Evolutionary conservation across 441 rosid genomes (phyloP), one percentile per base, ranked within the genome.

Genomic region (Jatropha multifida): DNA sequence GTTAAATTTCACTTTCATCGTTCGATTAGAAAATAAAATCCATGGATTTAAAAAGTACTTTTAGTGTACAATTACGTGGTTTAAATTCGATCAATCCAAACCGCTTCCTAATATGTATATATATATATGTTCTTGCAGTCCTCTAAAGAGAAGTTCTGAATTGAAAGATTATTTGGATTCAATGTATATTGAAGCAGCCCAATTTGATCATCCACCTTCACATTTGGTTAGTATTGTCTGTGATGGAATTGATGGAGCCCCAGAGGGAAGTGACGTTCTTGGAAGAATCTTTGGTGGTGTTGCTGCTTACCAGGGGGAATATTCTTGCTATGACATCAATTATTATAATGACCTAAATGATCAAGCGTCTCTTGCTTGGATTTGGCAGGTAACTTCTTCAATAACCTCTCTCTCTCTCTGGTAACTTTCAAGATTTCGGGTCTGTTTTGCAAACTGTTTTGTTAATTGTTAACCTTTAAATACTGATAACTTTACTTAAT

Each of bases 241-340:
- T 71, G 56, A 77, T 0, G 92, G 84, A 42, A 84, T 91, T 27
- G 86, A 92, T 76, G 82, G 79, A 8, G 64, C 17, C 71, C 83
- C 49, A 3, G 0, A 76, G 18, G 65, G 65, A 61, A 61, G 41
- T 10, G 87, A 84, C 68, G 42, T 78, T 73, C 87, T 91, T 0
- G 73, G 75, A 38, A 86, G 74, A 46, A 82, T 92, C 68, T 84
- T 83, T 42, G 82, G 86, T 3, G 97, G 97, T 14, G 73, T 87
- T 61, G 92, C 88, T 55, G 83, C 91, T 56, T 77, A 48, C 0
- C 0, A 17, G 64, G 89, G 88, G 71, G 83, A 85, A n/a, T 59
- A 1, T n/a, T 18, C 87, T 1, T 88, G 92, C 76, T 85, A 79
- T 73, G 9, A 61, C n/a, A 27, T 61, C 0, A 12, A 61, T 26